Percentiles rank a stretch among this genome's conserved stretches.
Conservation (phyloP, 331 rosid genomes). For the Stylosanthes scabra region DNA sequence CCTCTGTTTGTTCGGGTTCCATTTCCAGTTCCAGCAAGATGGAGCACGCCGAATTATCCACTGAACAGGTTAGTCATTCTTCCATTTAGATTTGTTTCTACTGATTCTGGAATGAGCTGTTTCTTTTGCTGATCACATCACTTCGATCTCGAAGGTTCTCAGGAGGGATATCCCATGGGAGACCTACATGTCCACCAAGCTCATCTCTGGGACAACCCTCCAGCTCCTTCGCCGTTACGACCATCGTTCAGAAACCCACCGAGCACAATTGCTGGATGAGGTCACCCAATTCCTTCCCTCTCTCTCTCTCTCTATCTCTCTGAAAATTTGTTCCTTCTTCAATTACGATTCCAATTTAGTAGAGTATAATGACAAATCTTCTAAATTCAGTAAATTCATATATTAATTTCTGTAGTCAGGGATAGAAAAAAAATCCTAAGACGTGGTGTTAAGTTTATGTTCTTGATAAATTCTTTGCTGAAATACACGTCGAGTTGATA, state of each 20-base stretch:
- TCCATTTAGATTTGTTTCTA: conserved; percentile 29
- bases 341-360: no score
- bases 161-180: conserved; percentile 99
- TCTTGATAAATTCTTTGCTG: not conserved
- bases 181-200: conserved; percentile 96
- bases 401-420: no score
- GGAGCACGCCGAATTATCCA: conserved; percentile 80
- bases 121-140: not conserved
- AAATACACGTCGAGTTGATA: conserved; percentile 9
- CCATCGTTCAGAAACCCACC: conserved; percentile 81
- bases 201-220: conserved; percentile 90
- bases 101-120: conserved; percentile 11
- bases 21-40: conserved; percentile 39
- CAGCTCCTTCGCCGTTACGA: conserved; percentile 97
- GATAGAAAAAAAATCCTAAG: not conserved
- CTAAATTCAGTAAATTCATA: no score
- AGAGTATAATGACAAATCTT: no score
- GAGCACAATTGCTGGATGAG: conserved; percentile 93
- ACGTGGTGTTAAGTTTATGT: not conserved
- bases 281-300: conserved; percentile 35
- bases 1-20: no score
- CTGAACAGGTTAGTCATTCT: conserved; percentile 64
- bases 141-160: conserved; percentile 66
- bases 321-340: no score
- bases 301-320: no score